These are phyloP conservation scores for Globisporangium middletonii DNA, from an alignment of 352 stramenopile genomes.

Conservation along the genomic window DNA sequence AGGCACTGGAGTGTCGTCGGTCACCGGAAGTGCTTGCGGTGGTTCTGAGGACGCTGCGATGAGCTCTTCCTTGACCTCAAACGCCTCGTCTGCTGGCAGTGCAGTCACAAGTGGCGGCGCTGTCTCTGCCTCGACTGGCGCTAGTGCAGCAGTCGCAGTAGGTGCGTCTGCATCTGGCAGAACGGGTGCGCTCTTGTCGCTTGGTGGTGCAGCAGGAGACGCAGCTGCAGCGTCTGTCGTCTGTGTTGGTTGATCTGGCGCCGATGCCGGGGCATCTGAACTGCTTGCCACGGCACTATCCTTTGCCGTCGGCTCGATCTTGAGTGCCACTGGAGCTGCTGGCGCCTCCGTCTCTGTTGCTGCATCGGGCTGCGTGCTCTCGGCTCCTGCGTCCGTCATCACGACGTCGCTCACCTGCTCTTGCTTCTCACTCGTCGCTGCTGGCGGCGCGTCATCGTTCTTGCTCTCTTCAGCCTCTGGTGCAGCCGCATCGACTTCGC, in stretches of 20 bases:
- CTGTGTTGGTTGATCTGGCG: no score
- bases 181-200: not conserved
- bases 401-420: not conserved
- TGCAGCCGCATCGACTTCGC: not conserved
- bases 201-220: not conserved
- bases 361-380: not conserved
- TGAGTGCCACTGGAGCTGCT: not conserved
- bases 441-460: not conserved
- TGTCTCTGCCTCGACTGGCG: conserved; percentile 2
- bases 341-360: not conserved
- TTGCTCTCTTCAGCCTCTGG: conserved; percentile 8
- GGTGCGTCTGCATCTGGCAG: not conserved
- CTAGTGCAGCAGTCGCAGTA: not conserved
- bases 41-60: conserved; percentile 4
- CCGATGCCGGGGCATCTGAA: not conserved
- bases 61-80: conserved; percentile 20
- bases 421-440: not conserved
- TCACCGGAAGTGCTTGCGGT: not conserved
- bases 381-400: not conserved
- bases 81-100: not conserved
- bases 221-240: no score
- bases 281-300: not conserved
- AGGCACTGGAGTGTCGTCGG: not conserved
- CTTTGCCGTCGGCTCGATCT: not conserved
- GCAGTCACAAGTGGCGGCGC: conserved; percentile 2